Base-by-base conservation (phyloP, 768 basidiomycete genomes). In the Amanita exitialis region DNA sequence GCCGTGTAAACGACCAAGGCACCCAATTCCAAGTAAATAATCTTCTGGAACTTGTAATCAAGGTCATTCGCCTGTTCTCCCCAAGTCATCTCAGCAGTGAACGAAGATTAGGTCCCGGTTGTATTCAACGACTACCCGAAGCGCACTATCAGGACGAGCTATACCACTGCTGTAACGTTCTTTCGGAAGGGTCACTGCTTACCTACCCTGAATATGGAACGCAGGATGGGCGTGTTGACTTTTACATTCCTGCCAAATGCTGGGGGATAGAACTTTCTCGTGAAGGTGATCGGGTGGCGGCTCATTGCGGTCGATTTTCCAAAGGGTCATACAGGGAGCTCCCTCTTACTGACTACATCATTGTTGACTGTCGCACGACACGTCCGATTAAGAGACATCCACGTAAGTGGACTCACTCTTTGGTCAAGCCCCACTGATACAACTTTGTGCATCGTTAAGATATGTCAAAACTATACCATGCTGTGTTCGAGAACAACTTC, bases 401-500 rank as follows among this genome's bases (percentile, higher is more conserved):
- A 50, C 16, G 39, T 50, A 50, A 50, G 49, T 50, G 34, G 38
- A 41, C 49, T 44, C 15, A 12, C 1, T 35, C 47, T 36, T 50
- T 32, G 30, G 38, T 42, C 38, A 42, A 32, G 32, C 34, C 25
- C 30, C 21, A 3, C 42, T 41, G 23, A 49, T 49, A 20, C 47
- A 47, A 23, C 16, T 50, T n/a, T n/a, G n/a, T n/a, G n/a, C n/a
- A n/a, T n/a, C n/a, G 21, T 5, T 35, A 30, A 41, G 38, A 50
- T 30, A 50, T 43, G 39, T 50, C 39, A 44, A 41, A 42, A 1
- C 21, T 44, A 18, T 50, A 50, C n/a, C 38, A 42, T 42, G 49
- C 42, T 50, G 49, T 50, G 49, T 50, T 50, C 15, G 39, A 50
- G 34, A 25, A 50, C 38, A 44, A 44, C 38, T 50, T 44, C 34